phyloP scores from a whole-genome alignment of 208 protist genomes.

The Vickermania ingenoplastis region DNA sequence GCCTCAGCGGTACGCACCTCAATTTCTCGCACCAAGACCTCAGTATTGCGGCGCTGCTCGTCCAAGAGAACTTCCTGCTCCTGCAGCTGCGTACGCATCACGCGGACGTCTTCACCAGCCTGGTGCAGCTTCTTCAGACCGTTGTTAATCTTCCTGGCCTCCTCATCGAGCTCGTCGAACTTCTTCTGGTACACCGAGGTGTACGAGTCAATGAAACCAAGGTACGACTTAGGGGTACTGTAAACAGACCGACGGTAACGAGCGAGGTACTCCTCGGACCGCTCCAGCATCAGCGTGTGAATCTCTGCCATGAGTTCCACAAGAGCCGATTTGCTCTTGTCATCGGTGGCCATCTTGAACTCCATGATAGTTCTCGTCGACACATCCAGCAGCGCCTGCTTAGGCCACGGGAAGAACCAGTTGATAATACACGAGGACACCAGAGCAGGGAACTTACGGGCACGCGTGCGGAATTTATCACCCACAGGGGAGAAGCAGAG shows the following conservation, averaged over 20 bases:
- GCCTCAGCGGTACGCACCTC: conserved; percentile 87
- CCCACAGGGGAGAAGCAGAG: conserved; percentile 97
- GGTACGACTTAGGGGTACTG: conserved; percentile 92
- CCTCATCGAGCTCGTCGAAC: conserved; percentile 85
- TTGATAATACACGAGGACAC: conserved; percentile 96
- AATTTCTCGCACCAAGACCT: conserved; percentile 92
- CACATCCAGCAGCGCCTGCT: conserved; percentile 92
- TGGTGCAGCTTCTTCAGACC: conserved; percentile 93
- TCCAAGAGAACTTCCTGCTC: conserved; percentile 91
- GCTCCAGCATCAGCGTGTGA: conserved; percentile 85
- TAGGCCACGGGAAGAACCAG: conserved; percentile 98
- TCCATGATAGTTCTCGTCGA: conserved; percentile 80
- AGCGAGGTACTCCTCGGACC: conserved; percentile 88
- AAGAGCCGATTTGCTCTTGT: conserved; percentile 82
- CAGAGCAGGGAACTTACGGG: conserved; percentile 96
- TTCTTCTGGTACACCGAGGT: conserved; percentile 89
- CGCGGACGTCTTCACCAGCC: conserved; percentile 88
- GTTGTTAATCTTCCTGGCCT: conserved; percentile 89
- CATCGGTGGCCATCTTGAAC: conserved; percentile 90
- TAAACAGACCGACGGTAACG: conserved; percentile 89
- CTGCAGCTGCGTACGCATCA: conserved; percentile 92
- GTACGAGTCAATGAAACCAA: conserved; percentile 91
- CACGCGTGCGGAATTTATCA: conserved; percentile 93
- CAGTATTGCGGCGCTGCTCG: conserved; percentile 89
- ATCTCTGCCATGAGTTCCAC: conserved; percentile 90